Percentiles rank a stretch among this genome's conserved stretches.
Conservation (phyloP, 805 yeast genomes). For the Wickerhamiella sergipiensis region DNA sequence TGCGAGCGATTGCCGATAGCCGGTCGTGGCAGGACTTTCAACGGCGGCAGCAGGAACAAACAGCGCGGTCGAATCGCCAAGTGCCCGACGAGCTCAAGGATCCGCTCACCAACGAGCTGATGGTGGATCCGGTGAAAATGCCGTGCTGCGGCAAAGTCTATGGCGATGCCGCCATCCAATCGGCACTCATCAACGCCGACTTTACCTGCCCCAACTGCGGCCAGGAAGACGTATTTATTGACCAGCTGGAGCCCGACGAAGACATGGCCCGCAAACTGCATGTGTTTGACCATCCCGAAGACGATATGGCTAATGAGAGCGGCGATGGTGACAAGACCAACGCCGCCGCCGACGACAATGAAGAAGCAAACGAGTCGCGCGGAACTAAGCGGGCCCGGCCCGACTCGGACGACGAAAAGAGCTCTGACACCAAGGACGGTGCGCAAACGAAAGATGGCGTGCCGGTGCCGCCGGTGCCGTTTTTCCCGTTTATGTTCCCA, state of each 20-base stretch:
- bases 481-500: slow-evolving; percentile 14
- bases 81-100: slow-evolving; percentile 48
- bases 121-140: slow-evolving; percentile 62
- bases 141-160: slow-evolving; percentile 60
- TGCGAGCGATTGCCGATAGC: slow-evolving; percentile 87
- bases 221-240: slow-evolving; percentile 59
- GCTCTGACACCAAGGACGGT: not conserved
- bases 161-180: slow-evolving; percentile 51
- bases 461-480: slow-evolving; percentile 2
- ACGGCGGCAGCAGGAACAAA: slow-evolving; percentile 38
- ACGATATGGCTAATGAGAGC: slow-evolving; percentile 9
- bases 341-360: not conserved
- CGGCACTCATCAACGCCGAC: slow-evolving; percentile 60
- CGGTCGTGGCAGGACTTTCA: slow-evolving; percentile 84
- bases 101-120: slow-evolving; percentile 52
- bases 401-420: slow-evolving; percentile 12
- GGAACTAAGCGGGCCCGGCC: slow-evolving; percentile 8
- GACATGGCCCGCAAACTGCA: slow-evolving; percentile 44
- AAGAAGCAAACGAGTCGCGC: slow-evolving; percentile 3
- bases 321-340: slow-evolving; percentile 5
- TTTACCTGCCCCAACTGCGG: slow-evolving; percentile 85
- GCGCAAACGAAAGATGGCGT: not conserved
- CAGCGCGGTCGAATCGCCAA: slow-evolving; percentile 32
- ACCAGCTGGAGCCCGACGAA: slow-evolving; percentile 48
- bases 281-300: slow-evolving; percentile 29